phyloP scores from a whole-genome alignment of 495 filamentous ascomycete genomes.

The Annulohypoxylon maeteangense region DNA sequence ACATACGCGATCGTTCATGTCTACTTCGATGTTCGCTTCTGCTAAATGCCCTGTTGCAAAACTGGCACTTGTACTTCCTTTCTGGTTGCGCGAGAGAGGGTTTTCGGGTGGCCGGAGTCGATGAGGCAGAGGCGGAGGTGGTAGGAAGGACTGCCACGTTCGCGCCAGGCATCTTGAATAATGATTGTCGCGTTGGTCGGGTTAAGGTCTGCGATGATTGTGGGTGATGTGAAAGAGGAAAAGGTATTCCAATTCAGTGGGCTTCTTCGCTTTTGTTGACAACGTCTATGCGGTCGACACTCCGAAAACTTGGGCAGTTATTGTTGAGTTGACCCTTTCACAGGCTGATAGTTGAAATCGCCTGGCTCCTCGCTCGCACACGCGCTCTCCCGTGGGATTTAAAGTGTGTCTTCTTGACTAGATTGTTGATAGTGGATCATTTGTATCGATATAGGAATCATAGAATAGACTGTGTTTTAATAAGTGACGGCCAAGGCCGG shows the following conservation, averaged over 20 bases:
- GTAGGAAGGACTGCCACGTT: constrained; percentile 69
- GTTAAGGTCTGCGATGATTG: constrained; percentile 44
- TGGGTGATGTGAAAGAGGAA: constrained; percentile 20
- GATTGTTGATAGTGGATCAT: constrained; percentile 64
- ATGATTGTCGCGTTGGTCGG: constrained; percentile 59
- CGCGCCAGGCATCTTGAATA: constrained; percentile 70
- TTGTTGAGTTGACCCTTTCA: constrained; percentile 48
- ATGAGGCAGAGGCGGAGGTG: constrained; percentile 64
- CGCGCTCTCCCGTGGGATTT: constrained; percentile 66
- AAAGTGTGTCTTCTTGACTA: constrained; percentile 68
- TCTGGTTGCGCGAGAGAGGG: constrained; percentile 73
- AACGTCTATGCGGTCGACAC: constrained; percentile 50
- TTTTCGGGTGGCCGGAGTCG: constrained; percentile 70
- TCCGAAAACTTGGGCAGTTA: constrained; percentile 41
- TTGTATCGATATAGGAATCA: constrained; percentile 64
- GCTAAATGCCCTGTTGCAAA: constrained; percentile 96
- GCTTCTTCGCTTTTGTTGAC: constrained; percentile 37
- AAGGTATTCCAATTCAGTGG: constrained; percentile 39
- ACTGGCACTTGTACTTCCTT: constrained; percentile 99
- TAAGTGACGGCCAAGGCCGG: constrained; percentile 47
- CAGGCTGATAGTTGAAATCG: constrained; percentile 65
- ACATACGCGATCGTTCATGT: constrained; percentile 98
- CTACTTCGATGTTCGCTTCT: constrained; percentile 96
- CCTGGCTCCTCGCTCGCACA: constrained; percentile 62
- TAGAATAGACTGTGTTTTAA: constrained; percentile 53